These are phyloP conservation scores for Berkeleyomyces rouxiae DNA, from an alignment of 2,329 filamentous ascomycete genomes.

Conservation along the genomic window DNA sequence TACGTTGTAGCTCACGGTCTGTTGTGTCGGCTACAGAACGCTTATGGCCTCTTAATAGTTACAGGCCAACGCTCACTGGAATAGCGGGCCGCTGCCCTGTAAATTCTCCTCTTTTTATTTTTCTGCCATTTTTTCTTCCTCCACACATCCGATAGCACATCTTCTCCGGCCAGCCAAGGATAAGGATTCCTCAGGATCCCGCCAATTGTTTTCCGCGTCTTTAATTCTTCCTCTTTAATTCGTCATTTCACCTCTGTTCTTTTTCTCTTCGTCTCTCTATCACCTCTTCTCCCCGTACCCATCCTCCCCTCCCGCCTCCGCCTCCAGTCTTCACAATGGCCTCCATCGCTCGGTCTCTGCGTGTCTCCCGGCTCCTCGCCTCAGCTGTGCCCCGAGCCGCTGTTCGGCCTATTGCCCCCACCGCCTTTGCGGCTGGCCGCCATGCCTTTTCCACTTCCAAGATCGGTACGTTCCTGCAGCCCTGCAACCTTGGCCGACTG, in stretches of 20 bases:
- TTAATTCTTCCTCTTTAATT: slow-evolving; percentile 5
- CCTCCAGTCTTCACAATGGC: slow-evolving; percentile 30
- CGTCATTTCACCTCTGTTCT: neutral
- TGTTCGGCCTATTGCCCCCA: slow-evolving; percentile 24
- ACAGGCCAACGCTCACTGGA: too few species aligned
- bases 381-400: slow-evolving; percentile 25
- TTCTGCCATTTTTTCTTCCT: neutral
- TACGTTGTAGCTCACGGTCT: too few species aligned
- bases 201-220: slow-evolving; percentile 9
- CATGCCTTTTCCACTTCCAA: slow-evolving; percentile 26
- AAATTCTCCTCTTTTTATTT: too few species aligned
- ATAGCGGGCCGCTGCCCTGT: too few species aligned
- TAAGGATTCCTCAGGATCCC: neutral
- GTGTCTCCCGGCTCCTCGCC: slow-evolving; percentile 26
- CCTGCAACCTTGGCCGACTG: slow-evolving; percentile 1
- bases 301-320: neutral
- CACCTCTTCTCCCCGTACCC: neutral
- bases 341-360: slow-evolving; percentile 41
- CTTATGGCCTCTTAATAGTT: too few species aligned
- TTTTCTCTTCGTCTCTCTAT: neutral
- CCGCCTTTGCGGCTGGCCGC: slow-evolving; percentile 25
- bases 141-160: neutral
- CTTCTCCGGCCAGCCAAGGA: neutral
- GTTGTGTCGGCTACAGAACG: too few species aligned
- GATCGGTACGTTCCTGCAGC: slow-evolving; percentile 20